A percentile compares a stretch with the other conserved stretches of the same genome.
Evolutionary conservation across 768 basidiomycete genomes (phyloP).

Genomic region (Gloeostereum incarnatum): DNA sequence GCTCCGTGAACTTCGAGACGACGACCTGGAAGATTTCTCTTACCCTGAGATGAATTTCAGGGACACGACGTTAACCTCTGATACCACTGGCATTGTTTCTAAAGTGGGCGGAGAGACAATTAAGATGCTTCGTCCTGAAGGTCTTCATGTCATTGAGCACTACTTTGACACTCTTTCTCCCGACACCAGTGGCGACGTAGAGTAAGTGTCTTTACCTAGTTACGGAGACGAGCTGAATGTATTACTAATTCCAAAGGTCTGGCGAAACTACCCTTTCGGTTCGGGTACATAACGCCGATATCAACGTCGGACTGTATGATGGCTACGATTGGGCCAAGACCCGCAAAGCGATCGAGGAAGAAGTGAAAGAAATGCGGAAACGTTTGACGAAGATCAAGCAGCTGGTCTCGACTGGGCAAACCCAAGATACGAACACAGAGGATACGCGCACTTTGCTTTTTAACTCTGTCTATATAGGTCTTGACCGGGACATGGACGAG

Average conservation of each 20-base stretch:
- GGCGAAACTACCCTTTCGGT: conserved; percentile 43
- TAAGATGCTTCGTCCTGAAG: conserved; percentile 55
- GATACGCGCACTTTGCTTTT: conserved; percentile 72
- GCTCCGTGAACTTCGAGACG: conserved; percentile 60
- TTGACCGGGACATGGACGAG: conserved; percentile 69
- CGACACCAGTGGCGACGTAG: conserved; percentile 34
- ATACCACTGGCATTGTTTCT: conserved; percentile 38
- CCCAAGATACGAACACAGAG: conserved; percentile 67
- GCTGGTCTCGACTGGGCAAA: conserved; percentile 84
- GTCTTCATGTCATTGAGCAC: conserved; percentile 63
- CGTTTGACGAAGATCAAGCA: conserved; percentile 86
- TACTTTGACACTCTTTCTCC: conserved; percentile 62
- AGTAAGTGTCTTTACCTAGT: conserved; percentile 27
- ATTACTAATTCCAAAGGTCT: conserved; percentile 18
- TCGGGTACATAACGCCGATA: conserved; percentile 49
- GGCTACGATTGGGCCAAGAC: conserved; percentile 94
- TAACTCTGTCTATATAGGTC: conserved; percentile 90
- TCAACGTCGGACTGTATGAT: conserved; percentile 73
- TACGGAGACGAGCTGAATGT: too few relatives aligned
- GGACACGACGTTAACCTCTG: conserved; percentile 13
- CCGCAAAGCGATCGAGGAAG: conserved; percentile 77
- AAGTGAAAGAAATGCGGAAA: conserved; percentile 80
- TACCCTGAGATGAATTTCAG: conserved; percentile 19
- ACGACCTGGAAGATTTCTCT: conserved; percentile 65
- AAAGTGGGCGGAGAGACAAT: conserved; percentile 80